A percentile compares a stretch with the other conserved stretches of the same genome.
phyloP scores from a whole-genome alignment of 352 stramenopile genomes.

The Pythium volutum region DNA sequence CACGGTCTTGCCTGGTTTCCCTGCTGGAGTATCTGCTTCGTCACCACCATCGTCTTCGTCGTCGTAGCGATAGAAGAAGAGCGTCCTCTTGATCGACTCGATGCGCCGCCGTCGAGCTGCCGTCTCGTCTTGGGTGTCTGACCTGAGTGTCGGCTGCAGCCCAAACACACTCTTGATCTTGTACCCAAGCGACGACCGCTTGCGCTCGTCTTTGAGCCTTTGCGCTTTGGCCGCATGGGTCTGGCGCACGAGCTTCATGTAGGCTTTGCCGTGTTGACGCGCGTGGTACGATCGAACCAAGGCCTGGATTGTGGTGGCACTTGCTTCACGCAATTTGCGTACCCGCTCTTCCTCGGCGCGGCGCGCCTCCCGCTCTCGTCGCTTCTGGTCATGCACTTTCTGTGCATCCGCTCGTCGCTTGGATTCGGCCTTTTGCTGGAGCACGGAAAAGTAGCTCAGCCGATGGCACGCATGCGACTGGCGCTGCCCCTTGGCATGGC shows the following conservation, averaged over 20 bases:
- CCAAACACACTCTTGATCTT: slow-evolving; percentile 26
- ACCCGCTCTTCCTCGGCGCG: slow-evolving; percentile 19
- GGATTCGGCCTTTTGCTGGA: slow-evolving; percentile 45
- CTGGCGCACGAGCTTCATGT: slow-evolving; percentile 32
- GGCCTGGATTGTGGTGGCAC: slow-evolving; percentile 29
- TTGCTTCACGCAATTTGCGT: slow-evolving; percentile 7
- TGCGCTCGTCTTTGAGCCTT: slow-evolving; percentile 27
- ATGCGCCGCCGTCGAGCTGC: slow-evolving; percentile 30
- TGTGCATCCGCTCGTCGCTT: slow-evolving; percentile 32
- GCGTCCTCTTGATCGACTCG: slow-evolving; percentile 38
- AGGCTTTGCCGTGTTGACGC: slow-evolving; percentile 24
- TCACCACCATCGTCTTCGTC: slow-evolving; percentile 10
- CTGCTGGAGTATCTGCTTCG: background rate
- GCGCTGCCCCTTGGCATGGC: slow-evolving; percentile 55
- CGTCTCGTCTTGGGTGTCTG: slow-evolving; percentile 56
- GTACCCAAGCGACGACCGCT: slow-evolving; percentile 25
- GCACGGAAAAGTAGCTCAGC: slow-evolving; percentile 66
- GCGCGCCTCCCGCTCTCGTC: slow-evolving; percentile 17
- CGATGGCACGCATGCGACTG: slow-evolving; percentile 53
- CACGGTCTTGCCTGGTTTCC: background rate
- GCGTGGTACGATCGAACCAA: slow-evolving; percentile 21
- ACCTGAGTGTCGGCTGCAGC: slow-evolving; percentile 33
- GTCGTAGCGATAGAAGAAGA: slow-evolving; percentile 42
- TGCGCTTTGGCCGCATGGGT: slow-evolving; percentile 29
- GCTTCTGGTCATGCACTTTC: slow-evolving; percentile 34